These are phyloP conservation scores for Pichia sp. DNA, from an alignment of 1,139 yeast genomes.

Conservation along the genomic window DNA sequence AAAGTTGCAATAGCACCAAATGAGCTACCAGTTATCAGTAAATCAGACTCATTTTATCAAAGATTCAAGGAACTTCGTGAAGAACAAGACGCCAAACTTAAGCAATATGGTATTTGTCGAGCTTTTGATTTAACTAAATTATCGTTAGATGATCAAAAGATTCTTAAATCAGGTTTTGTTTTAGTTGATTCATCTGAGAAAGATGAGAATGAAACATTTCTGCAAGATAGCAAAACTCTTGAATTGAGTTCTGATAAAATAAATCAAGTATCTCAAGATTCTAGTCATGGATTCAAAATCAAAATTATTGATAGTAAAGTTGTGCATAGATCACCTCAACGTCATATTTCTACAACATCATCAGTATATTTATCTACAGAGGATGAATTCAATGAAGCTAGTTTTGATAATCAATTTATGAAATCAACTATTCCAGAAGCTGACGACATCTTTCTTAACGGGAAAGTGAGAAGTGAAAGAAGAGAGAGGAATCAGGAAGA, in stretches of 20 bases:
- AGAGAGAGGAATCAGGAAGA: background rate
- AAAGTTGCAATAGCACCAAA: too few relatives aligned
- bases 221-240: background rate
- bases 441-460: too few relatives aligned
- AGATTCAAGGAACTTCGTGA: conserved; percentile 15
- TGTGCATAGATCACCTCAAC: background rate
- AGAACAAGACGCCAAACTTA: conserved; percentile 15
- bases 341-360: background rate
- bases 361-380: background rate
- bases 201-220: background rate
- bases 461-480: background rate
- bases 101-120: conserved; percentile 13
- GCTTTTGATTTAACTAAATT: conserved; percentile 7
- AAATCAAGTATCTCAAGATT: background rate
- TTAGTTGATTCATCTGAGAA: background rate
- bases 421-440: background rate
- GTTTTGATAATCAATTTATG: background rate
- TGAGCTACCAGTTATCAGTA: background rate
- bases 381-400: background rate
- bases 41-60: conserved; percentile 16
- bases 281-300: background rate
- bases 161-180: background rate
- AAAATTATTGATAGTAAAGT: background rate
- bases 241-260: background rate
- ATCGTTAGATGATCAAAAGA: background rate